Conservation (phyloP, 768 basidiomycete genomes). For the Clavulina sp. region DNA sequence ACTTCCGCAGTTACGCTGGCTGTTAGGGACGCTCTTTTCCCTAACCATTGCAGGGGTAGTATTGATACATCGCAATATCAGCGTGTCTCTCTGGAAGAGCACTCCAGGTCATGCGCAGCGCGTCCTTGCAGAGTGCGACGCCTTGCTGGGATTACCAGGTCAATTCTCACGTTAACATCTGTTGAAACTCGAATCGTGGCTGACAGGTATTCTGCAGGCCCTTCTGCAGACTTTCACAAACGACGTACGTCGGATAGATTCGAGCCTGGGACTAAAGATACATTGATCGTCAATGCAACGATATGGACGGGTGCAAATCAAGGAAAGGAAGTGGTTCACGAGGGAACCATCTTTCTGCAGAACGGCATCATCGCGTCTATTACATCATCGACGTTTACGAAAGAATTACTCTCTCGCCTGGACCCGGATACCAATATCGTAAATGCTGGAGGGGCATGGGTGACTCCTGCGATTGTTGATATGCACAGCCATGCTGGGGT, state of each 20-base stretch:
- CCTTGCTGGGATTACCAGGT: constrained; percentile 16
- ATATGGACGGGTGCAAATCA: constrained; percentile 57
- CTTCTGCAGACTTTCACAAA: constrained; percentile 17
- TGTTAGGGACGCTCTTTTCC: no score
- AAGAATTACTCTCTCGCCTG: neutral
- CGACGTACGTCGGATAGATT: constrained; percentile 34
- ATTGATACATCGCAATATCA: no score
- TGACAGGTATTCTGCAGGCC: constrained; percentile 17
- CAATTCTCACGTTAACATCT: neutral
- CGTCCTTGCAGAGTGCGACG: constrained; percentile 16
- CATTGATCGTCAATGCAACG: constrained; percentile 47
- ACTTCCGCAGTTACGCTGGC: no score
- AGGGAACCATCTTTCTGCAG: constrained; percentile 13
- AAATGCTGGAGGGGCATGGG: neutral
- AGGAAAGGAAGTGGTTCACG: constrained; percentile 19
- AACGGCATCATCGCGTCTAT: constrained; percentile 19
- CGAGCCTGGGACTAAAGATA: constrained; percentile 33
- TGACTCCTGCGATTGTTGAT: constrained; percentile 26
- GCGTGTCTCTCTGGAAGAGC: no score
- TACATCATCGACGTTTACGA: neutral
- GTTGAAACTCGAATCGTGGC: no score
- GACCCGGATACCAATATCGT: neutral
- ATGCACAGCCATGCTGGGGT: constrained; percentile 69
- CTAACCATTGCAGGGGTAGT: no score
- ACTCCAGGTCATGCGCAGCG: constrained; percentile 6